Evolutionary conservation across 2,329 filamentous ascomycete species (phyloP).

Genomic region (Neofusicoccum cordaticola): DNA sequence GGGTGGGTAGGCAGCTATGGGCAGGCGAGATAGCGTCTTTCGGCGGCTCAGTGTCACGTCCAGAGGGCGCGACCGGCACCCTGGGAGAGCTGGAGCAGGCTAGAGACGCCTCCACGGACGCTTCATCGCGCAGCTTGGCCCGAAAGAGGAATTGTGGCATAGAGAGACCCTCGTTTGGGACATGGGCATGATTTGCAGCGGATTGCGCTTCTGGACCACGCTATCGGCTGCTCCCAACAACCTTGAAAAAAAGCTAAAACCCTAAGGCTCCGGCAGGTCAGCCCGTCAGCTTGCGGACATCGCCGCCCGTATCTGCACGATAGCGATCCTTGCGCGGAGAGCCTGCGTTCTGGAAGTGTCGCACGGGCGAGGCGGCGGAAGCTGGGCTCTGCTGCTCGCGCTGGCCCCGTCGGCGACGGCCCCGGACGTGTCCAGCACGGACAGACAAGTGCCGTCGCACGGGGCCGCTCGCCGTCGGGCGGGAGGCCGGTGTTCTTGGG

Average conservation of each 20-base stretch:
- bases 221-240: constrained; percentile 2
- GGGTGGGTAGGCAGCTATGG: not conserved
- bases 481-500: not conserved
- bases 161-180: not conserved
- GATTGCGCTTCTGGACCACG: not conserved
- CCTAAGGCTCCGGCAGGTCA: not conserved
- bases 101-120: not conserved
- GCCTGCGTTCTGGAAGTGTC: not conserved
- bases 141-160: constrained; percentile 4
- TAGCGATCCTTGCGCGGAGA: not conserved
- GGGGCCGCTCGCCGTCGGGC: not conserved
- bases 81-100: constrained; percentile 2
- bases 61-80: not conserved
- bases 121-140: not conserved
- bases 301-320: constrained; percentile 12
- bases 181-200: constrained; percentile 7
- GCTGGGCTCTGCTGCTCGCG: not conserved
- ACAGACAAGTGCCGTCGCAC: not conserved
- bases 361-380: not conserved
- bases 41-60: not conserved
- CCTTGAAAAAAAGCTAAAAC: constrained; percentile 13
- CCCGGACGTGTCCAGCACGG: not conserved
- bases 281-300: constrained; percentile 9
- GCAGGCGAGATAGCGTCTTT: not conserved
- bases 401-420: not conserved